Evolutionary conservation across 192 early-diverging fungal species (phyloP).

Genomic region (Entophlyctis luteolus): DNA sequence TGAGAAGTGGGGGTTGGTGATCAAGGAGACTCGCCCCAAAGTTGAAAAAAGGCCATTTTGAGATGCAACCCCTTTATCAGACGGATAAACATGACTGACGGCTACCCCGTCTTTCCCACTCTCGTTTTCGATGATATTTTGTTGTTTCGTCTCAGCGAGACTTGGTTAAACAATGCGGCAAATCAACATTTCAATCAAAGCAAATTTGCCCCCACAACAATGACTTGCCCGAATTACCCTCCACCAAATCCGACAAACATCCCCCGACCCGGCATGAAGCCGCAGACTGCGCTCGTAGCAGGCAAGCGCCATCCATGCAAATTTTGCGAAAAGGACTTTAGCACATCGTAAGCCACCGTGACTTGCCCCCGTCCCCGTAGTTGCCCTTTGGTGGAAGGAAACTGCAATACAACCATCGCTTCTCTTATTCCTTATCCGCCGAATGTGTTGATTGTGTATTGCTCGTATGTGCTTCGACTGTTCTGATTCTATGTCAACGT

Average conservation of each 20-base stretch:
- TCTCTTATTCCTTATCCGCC: background rate
- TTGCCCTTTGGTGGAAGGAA: background rate
- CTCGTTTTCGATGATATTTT: no score
- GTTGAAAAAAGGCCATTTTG: no score
- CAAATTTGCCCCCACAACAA: background rate
- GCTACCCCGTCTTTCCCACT: no score
- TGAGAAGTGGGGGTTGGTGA: no score
- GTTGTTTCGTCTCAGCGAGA: no score
- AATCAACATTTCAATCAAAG: background rate
- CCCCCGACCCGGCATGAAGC: background rate
- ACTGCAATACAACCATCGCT: background rate
- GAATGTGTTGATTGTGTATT: background rate
- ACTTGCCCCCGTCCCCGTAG: background rate
- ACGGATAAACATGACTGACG: no score
- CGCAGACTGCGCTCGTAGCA: background rate
- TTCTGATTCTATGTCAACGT: background rate
- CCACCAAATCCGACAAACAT: background rate
- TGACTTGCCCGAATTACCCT: background rate
- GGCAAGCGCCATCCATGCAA: slow-evolving; percentile 11
- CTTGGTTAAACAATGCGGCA: no score
- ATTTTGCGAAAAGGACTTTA: slow-evolving; percentile 1
- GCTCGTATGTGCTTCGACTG: background rate
- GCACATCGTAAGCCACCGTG: background rate
- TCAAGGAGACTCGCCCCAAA: no score
- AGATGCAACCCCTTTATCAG: no score